Evolutionary conservation across 768 basidiomycete genomes (phyloP).

Genomic region (Dioszegia crocea): DNA sequence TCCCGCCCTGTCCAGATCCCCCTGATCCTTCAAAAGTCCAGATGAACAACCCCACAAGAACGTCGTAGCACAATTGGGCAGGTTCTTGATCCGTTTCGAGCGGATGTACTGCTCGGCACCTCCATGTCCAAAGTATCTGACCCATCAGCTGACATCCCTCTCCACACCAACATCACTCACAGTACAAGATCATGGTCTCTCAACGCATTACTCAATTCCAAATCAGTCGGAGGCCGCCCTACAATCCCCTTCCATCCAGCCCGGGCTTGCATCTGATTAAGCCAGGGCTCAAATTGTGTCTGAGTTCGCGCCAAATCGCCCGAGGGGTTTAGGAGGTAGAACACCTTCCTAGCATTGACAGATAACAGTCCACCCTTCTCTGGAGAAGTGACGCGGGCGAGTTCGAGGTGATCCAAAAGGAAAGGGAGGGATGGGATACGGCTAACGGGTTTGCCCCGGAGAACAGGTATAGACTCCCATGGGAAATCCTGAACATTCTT

Average conservation of each 20-base stretch:
- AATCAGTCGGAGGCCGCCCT: conserved; percentile 73
- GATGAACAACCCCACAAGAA: conserved; percentile 99
- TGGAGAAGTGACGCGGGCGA: conserved; percentile 54
- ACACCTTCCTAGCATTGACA: conserved; percentile 67
- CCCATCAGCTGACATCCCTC: background rate
- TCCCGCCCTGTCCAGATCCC: conserved; percentile 86
- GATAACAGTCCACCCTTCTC: background rate
- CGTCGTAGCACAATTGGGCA: conserved; percentile 80
- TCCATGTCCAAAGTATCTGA: conserved; percentile 93
- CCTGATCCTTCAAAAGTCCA: conserved; percentile 78
- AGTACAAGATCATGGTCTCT: conserved; percentile 76
- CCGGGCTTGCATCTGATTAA: conserved; percentile 60
- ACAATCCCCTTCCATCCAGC: conserved; percentile 80
- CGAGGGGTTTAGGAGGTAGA: conserved; percentile 85
- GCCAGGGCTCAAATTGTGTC: conserved; percentile 73
- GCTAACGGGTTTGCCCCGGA: conserved; percentile 79
- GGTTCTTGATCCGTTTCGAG: conserved; percentile 74
- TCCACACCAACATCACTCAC: conserved; percentile 56
- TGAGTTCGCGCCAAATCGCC: conserved; percentile 84
- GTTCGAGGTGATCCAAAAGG: conserved; percentile 72
- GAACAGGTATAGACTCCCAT: conserved; percentile 88
- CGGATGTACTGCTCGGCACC: conserved; percentile 92
- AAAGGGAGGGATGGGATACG: conserved; percentile 89
- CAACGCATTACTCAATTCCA: conserved; percentile 73
- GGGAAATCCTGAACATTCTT: conserved; percentile 82